phyloP scores from a whole-genome alignment of 164 flowering plant species.

The Saururus chinensis region DNA sequence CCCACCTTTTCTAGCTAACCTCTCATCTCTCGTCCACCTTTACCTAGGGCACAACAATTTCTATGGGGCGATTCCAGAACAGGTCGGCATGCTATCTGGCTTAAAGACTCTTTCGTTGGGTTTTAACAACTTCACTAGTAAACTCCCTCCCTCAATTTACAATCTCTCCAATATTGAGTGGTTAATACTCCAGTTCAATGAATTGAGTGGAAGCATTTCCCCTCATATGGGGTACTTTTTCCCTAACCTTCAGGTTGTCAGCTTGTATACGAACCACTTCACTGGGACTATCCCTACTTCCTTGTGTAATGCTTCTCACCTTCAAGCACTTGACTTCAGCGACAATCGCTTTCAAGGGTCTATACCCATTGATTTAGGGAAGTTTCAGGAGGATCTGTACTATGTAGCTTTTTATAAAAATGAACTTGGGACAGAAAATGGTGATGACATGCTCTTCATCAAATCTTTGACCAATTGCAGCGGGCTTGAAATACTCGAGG shows the following conservation, averaged over 20 bases:
- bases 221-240: slow-evolving; percentile 11
- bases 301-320: slow-evolving; percentile 27
- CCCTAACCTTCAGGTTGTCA: slow-evolving; percentile 22
- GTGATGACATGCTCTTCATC: slow-evolving; percentile 20
- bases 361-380: neutral
- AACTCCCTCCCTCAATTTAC: neutral
- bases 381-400: neutral
- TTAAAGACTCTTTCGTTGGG: neutral
- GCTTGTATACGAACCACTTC: slow-evolving; percentile 19
- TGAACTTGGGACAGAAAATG: neutral
- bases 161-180: neutral
- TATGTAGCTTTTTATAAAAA: neutral
- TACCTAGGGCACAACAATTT: neutral
- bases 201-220: slow-evolving; percentile 16
- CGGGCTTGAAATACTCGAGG: slow-evolving; percentile 18
- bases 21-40: neutral
- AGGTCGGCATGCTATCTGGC: neutral
- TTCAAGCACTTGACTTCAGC: slow-evolving; percentile 20
- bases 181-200: neutral
- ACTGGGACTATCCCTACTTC: slow-evolving; percentile 39
- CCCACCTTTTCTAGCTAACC: slow-evolving; percentile 17
- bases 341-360: slow-evolving; percentile 15
- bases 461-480: slow-evolving; percentile 24
- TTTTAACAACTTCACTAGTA: neutral
- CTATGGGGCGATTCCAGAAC: neutral